Base-by-base conservation (phyloP, 2,329 filamentous ascomycete species). In the Colletotrichum lentis region DNA sequence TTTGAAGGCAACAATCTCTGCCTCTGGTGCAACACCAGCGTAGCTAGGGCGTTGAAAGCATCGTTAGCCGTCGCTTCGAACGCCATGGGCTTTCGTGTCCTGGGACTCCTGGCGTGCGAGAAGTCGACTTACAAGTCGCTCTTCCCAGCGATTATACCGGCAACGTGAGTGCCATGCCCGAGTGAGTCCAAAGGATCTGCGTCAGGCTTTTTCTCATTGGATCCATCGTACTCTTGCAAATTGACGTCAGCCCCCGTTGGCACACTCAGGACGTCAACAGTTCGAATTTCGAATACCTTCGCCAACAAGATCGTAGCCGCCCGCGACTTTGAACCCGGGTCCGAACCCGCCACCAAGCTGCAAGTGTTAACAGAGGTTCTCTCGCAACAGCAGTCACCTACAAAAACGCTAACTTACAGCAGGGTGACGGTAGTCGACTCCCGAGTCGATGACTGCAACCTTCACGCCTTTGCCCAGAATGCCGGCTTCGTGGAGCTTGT, bases 341-440 rank as follows among this genome's bases (percentile, higher is more conserved):
- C 74, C 74, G 27, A 73, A 70, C 0, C 73, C 71, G 4, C 72
- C 73, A 11, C 73, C 72, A 3, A 82, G 77, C 64, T 73, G 75
- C 14, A 7, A 4, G 16, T 14, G 14, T 47, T 11, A 46, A 18
- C 31, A 20, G 24, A 39, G 4, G n/a, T n/a, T 20, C 10, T n/a
- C n/a, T 11, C n/a, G 7, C 18, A 1, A 14, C 7, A 8, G 24
- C 2, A 8, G 12, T 11, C 7, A 8, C 7, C 11, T 53, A 14
- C 18, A 8, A 37, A 11, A 20, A 39, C 4, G 6, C 3, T 4
- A 6, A 67, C 69, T 58, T 35, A 71, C 71, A 2, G 69, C 72
- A 1, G 61, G 50, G 31, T 73, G 72, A 0, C 60, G 67, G 24
- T 73, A 73, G 37, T 65, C 64, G 10, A 72, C 69, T 4, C 72